Evolutionary conservation across 768 basidiomycete genomes (phyloP).

Genomic region (Calocybe indica): DNA sequence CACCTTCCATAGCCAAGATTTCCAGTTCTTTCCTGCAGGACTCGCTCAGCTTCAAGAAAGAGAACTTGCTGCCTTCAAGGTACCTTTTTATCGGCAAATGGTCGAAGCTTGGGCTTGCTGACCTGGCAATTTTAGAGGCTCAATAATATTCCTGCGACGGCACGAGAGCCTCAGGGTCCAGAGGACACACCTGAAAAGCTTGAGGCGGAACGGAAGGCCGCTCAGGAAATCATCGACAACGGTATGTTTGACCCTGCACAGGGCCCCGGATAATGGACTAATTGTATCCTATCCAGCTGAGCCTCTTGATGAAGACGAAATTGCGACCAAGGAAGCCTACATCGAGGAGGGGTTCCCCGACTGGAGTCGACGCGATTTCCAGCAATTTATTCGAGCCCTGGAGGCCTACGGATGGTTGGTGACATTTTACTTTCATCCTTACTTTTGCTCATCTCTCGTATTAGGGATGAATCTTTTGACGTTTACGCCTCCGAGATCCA

Average conservation of each 20-base stretch:
- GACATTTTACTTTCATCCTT: background rate
- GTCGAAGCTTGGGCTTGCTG: background rate
- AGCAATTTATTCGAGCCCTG: conserved; percentile 73
- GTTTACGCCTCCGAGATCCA: conserved; percentile 78
- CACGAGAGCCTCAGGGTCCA: conserved; percentile 59
- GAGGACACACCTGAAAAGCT: conserved; percentile 81
- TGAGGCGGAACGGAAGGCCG: conserved; percentile 71
- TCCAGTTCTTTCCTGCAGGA: conserved; percentile 90
- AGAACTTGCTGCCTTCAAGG: conserved; percentile 80
- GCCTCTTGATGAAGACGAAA: conserved; percentile 85
- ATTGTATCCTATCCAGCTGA: conserved; percentile 49
- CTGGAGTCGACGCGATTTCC: conserved; percentile 93
- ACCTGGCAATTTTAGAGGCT: conserved; percentile 34
- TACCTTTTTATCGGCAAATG: conserved; percentile 15
- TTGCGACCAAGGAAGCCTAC: conserved; percentile 72
- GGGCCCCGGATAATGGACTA: background rate
- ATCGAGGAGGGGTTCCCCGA: conserved; percentile 77
- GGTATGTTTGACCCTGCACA: conserved; percentile 34
- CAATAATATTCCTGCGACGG: conserved; percentile 60
- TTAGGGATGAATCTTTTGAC: conserved; percentile 59
- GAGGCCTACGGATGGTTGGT: conserved; percentile 71
- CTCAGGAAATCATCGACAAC: conserved; percentile 84
- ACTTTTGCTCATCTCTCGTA: background rate
- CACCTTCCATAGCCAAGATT: conserved; percentile 64
- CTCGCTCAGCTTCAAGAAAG: conserved; percentile 80